phyloP scores from a whole-genome alignment of 805 yeast genomes.

The Candida awuae region DNA sequence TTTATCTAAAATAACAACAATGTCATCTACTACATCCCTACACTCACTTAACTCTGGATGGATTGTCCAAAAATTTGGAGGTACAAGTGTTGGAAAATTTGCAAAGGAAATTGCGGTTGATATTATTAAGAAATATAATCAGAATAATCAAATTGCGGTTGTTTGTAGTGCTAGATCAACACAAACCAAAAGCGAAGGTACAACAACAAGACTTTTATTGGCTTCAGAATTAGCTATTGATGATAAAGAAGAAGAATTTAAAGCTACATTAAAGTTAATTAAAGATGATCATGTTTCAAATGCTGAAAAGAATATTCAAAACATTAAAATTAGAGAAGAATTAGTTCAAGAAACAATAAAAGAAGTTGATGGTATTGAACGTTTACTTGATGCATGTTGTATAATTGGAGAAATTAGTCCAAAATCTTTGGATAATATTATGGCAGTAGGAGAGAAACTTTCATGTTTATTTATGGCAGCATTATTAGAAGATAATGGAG shows the following conservation, averaged over 20 bases:
- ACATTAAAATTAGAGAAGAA: conserved; percentile 37
- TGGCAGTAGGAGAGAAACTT: conserved; percentile 91
- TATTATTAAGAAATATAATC: conserved; percentile 62
- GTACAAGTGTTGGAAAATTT: conserved; percentile 94
- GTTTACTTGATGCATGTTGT: conserved; percentile 77
- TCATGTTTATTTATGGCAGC: conserved; percentile 86
- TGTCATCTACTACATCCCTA: conserved; percentile 20
- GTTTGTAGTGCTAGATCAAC: conserved; percentile 96
- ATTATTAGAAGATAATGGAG: conserved; percentile 74
- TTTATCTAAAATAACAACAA: background rate
- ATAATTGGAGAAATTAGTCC: conserved; percentile 87
- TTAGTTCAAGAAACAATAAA: conserved; percentile 51
- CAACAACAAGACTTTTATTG: conserved; percentile 74
- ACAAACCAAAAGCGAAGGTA: conserved; percentile 86
- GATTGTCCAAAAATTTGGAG: conserved; percentile 93
- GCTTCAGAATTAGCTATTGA: conserved; percentile 78
- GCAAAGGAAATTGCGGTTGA: conserved; percentile 78
- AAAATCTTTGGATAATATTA: conserved; percentile 79
- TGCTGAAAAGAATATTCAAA: conserved; percentile 48
- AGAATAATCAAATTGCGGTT: conserved; percentile 67
- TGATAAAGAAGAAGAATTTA: conserved; percentile 45
- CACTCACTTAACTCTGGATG: conserved; percentile 35
- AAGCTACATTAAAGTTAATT: conserved; percentile 53
- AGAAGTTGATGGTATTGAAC: conserved; percentile 62
- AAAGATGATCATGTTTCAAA: conserved; percentile 72